Evolutionary conservation across 2,329 filamentous ascomycete genomes (phyloP), one percentile per base, ranked within the genome.

Genomic region (Exophiala lecanii-corni): DNA sequence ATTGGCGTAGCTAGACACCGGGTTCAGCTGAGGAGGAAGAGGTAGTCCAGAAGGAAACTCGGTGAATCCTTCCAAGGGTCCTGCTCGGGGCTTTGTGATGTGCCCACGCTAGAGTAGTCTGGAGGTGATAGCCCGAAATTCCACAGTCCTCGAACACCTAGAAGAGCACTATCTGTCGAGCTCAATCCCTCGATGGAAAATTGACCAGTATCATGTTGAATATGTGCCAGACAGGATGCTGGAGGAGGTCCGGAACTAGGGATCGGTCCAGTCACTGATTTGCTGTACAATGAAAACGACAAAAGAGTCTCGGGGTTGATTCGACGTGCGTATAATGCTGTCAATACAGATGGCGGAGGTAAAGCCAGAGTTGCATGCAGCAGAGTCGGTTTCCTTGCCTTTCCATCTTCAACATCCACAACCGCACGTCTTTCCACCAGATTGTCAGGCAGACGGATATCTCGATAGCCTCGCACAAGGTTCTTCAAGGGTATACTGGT

Each of bases 151-250:
- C 91, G 78, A 49, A 94, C 69, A 10, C 92, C 92, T 54, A 98
- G 74, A 7, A 98, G 72, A 0, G 88, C 87, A 20, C 89, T 94
- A 58, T 97, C 92, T 0, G 91, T 94, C 37, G 88, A 95, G 51
- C 89, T 91, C 17, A 98, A 74, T 17, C 89, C 91, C 60, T 98
- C 92, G 0, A 91, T 76, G 42, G 84, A 88, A 65, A 91, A 97
- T 57, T 85, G 87, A 18, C 89, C 89, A 15, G 81, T 78, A 62
- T 97, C 89, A 57, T 91, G 89, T 18, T 64, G 68, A 19, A 71
- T 47, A 43, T 70, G 67, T 1, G 67, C 62, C n/a, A 71, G 57
- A 28, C 71, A 54, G 18, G 67, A 67, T 13, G 68, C 68, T 20
- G 69, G 67, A 5, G 68, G 68, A 85, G 71, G 51, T 9, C 42